Conservation (phyloP, 2,329 filamentous ascomycete genomes). For the Chrysoporthe deuterocubensis region DNA sequence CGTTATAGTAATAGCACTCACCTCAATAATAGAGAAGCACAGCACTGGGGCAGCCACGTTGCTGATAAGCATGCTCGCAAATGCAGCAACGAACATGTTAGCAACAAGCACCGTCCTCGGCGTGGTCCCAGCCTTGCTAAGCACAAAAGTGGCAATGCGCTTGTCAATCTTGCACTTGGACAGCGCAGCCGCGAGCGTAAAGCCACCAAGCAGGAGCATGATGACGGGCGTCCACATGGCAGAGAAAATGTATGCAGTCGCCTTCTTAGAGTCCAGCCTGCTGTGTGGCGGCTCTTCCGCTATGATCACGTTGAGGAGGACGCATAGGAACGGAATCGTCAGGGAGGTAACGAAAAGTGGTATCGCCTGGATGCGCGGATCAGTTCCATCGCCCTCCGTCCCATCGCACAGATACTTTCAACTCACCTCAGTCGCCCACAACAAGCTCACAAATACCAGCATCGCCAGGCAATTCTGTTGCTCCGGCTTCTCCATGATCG, state of each 20-base stretch:
- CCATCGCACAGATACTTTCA: neutral
- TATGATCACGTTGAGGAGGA: constrained; percentile 82
- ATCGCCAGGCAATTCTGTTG: constrained; percentile 96
- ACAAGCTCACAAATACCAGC: constrained; percentile 87
- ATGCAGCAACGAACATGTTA: constrained; percentile 98
- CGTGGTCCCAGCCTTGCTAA: constrained; percentile 93
- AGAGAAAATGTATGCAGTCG: constrained; percentile 83
- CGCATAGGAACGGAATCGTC: constrained; percentile 89
- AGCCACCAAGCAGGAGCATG: constrained; percentile 94
- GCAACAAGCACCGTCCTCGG: constrained; percentile 90
- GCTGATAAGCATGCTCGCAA: constrained; percentile 98
- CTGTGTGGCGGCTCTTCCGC: constrained; percentile 69
- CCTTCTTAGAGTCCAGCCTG: constrained; percentile 77
- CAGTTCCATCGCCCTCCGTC: neutral
- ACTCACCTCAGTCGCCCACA: constrained; percentile 92
- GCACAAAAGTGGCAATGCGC: constrained; percentile 91
- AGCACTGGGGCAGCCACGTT: constrained; percentile 97
- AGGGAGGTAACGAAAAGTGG: constrained; percentile 96
- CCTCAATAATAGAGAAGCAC: constrained; percentile 97
- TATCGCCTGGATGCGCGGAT: constrained; percentile 66
- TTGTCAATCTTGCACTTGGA: constrained; percentile 99
- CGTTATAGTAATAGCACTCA: constrained; percentile 42
- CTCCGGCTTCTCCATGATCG: constrained; percentile 83
- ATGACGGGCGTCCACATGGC: constrained; percentile 99
- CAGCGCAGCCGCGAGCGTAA: constrained; percentile 91